Conservation (phyloP, 148 eudicot genomes). For the Rhododendron williamsianum region DNA sequence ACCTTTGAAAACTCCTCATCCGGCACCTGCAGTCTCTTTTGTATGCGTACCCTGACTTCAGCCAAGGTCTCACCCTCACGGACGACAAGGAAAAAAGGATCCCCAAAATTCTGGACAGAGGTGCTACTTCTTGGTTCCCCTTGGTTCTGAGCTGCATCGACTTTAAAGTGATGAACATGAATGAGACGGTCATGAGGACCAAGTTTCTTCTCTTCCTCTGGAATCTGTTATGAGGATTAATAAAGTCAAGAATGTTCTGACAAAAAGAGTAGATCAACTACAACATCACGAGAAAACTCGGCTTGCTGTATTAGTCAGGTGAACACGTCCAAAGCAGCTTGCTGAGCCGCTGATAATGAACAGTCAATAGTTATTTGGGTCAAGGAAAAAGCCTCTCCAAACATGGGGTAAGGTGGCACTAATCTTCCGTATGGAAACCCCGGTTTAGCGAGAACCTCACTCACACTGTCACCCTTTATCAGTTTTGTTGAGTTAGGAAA, state of each 20-base stretch:
- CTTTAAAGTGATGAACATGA: constrained; percentile 92
- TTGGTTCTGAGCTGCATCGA: constrained; percentile 70
- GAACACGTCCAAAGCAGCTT: neutral
- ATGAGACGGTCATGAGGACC: constrained; percentile 76
- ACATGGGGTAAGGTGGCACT: neutral
- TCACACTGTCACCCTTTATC: neutral
- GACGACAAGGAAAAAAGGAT: constrained; percentile 81
- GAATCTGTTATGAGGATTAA: constrained; percentile 47
- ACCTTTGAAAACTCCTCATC: constrained; percentile 97
- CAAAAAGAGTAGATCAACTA: neutral
- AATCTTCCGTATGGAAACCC: neutral
- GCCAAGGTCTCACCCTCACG: constrained; percentile 84
- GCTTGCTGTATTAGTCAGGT: neutral
- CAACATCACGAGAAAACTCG: neutral
- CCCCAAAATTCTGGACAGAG: constrained; percentile 79
- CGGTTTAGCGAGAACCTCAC: neutral
- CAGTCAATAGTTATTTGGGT: neutral
- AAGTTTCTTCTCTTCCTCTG: constrained; percentile 90
- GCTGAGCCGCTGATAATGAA: neutral
- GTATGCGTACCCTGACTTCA: constrained; percentile 67
- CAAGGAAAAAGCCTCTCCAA: neutral
- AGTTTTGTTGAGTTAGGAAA: neutral
- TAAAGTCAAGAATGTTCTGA: neutral
- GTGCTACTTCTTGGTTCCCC: constrained; percentile 19
- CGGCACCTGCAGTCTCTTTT: constrained; percentile 70